Conservation (phyloP, 805 yeast species). For the Pichia phayaonensis region DNA sequence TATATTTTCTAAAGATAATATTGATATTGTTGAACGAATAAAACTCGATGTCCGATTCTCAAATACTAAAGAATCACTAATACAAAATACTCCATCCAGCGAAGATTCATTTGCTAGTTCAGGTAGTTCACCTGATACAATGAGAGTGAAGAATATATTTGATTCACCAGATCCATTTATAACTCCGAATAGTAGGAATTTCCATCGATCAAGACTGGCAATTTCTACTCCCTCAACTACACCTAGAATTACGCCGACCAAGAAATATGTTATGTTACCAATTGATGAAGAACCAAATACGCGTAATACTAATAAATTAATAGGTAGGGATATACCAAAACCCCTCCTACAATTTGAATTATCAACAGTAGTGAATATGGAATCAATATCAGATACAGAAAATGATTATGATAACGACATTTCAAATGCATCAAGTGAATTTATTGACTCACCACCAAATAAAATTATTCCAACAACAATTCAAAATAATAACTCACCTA, state of each 20-base stretch:
- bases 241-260: conserved; percentile 9
- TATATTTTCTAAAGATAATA: conserved; percentile 6
- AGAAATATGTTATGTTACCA: conserved; percentile 3
- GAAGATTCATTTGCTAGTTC: neutral
- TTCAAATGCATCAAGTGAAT: conserved; percentile 1
- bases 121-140: conserved; percentile 10
- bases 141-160: conserved; percentile 6
- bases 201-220: conserved; percentile 9
- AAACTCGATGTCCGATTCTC: conserved; percentile 2
- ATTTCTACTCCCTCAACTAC: conserved; percentile 12
- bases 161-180: conserved; percentile 25
- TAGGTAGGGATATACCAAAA: conserved; percentile 1
- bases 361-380: conserved; percentile 1
- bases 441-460: neutral
- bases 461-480: neutral
- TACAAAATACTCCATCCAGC: neutral
- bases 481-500: neutral
- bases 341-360: conserved; percentile 4
- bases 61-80: neutral
- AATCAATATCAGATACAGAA: neutral
- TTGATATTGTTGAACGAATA: conserved; percentile 9
- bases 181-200: conserved; percentile 21
- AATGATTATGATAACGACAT: neutral
- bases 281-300: neutral
- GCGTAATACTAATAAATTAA: neutral